Conservation (phyloP, 257 asterid species). For the Solanum sparsipilum region DNA sequence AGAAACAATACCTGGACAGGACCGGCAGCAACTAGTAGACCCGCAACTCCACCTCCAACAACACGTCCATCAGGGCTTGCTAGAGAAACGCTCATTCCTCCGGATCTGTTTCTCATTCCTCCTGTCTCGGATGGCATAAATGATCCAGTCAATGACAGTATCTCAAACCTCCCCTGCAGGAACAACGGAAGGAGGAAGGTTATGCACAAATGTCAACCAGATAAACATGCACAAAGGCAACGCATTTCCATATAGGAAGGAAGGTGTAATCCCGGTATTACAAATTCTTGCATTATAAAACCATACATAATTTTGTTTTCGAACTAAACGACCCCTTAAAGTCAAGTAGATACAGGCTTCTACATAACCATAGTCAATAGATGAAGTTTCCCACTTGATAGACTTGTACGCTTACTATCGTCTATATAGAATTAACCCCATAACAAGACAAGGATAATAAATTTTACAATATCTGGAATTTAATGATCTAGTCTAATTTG, state of each 20-base stretch:
- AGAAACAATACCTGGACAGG: constrained; percentile 58
- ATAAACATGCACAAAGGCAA: not conserved
- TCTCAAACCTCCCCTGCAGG: constrained; percentile 83
- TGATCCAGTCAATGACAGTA: constrained; percentile 80
- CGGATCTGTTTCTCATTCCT: constrained; percentile 79
- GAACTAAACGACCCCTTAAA: not conserved
- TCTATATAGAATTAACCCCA: not conserved
- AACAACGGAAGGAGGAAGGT: not conserved
- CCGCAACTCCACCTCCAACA: constrained; percentile 92
- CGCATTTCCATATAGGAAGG: not conserved
- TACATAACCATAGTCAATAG: not conserved
- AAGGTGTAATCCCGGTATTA: not conserved
- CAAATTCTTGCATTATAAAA: not conserved
- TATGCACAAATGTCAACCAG: not conserved
- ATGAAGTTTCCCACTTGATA: not conserved
- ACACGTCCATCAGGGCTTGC: constrained; percentile 95
- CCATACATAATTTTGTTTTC: not conserved
- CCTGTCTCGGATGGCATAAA: constrained; percentile 82
- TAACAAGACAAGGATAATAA: not conserved
- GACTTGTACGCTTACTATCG: not conserved
- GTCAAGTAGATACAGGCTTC: not conserved
- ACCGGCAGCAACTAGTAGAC: constrained; percentile 76
- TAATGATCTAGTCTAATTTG: not conserved
- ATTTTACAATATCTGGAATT: not conserved
- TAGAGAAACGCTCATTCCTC: constrained; percentile 95